Evolutionary conservation across 1,139 yeast species (phyloP).

Genomic region (Candida neerlandica): DNA sequence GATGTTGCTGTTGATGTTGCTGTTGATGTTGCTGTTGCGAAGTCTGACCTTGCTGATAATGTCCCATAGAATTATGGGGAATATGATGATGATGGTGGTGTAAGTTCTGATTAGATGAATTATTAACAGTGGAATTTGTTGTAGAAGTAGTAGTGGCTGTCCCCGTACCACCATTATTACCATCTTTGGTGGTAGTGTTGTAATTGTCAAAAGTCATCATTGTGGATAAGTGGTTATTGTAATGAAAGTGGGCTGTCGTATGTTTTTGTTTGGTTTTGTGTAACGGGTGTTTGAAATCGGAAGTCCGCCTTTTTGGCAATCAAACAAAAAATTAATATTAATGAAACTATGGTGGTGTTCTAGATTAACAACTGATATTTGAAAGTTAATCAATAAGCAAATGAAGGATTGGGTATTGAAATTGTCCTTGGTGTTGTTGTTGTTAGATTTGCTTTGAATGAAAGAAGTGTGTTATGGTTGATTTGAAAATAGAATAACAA

Average conservation of each 20-base stretch:
- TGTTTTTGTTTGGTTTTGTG: not conserved
- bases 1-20: constrained; percentile 6
- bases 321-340: too few relatives aligned
- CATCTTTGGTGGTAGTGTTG: not conserved
- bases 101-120: not conserved
- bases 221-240: not conserved
- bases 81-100: not conserved
- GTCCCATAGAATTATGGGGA: not conserved
- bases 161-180: not conserved
- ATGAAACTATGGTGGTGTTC: too few relatives aligned
- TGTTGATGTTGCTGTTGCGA: constrained; percentile 1
- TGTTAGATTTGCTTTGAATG: too few relatives aligned
- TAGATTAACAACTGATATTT: too few relatives aligned
- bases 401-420: too few relatives aligned
- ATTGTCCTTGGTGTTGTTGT: too few relatives aligned
- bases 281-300: too few relatives aligned
- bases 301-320: too few relatives aligned
- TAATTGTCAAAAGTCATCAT: constrained; percentile 9
- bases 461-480: not conserved
- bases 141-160: constrained; percentile 1
- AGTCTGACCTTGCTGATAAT: constrained; percentile 1
- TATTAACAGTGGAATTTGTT: not conserved
- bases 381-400: too few relatives aligned
- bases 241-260: too few relatives aligned
- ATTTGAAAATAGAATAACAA: not conserved